A percentile compares a stretch with the other conserved stretches of the same genome.
Conservation (phyloP, 495 filamentous ascomycete species). For the Hamigera avellanea region DNA sequence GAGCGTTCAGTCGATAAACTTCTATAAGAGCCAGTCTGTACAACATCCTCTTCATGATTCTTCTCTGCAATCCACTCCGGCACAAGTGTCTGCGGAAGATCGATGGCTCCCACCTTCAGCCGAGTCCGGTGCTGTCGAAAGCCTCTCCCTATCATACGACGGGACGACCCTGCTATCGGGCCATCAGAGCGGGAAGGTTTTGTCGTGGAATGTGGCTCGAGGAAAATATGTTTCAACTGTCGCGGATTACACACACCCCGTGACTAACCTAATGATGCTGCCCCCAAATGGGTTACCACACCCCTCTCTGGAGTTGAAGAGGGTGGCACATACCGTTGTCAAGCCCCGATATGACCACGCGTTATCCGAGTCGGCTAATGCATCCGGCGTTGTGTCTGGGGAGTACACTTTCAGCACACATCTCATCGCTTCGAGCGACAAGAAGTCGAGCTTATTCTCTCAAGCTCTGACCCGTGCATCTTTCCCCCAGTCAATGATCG, state of each 20-base stretch:
- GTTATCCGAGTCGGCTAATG: constrained; percentile 24
- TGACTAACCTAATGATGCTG: constrained; percentile 67
- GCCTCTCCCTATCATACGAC: constrained; percentile 64
- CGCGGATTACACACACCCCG: constrained; percentile 58
- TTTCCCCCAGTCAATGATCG: constrained; percentile 41
- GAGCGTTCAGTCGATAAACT: constrained; percentile 66
- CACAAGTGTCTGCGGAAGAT: constrained; percentile 41
- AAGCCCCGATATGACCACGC: constrained; percentile 54
- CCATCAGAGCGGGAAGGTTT: constrained; percentile 69
- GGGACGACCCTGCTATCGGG: constrained; percentile 70
- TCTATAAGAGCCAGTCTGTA: constrained; percentile 47
- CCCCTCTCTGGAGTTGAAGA: constrained; percentile 20
- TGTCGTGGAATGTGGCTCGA: constrained; percentile 65
- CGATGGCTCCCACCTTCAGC: constrained; percentile 51
- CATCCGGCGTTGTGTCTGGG: constrained; percentile 43
- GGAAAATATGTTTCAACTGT: constrained; percentile 49
- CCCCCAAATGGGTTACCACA: constrained; percentile 47
- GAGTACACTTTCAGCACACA: constrained; percentile 62
- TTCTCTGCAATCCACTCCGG: constrained; percentile 40
- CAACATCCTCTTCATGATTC: constrained; percentile 44
- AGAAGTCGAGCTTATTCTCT: constrained; percentile 28
- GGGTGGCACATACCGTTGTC: constrained; percentile 48
- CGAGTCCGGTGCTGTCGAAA: constrained; percentile 49
- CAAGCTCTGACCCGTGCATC: constrained; percentile 38
- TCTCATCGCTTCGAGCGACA: constrained; percentile 24